These are phyloP conservation scores for Bothriochloa decipiens DNA, from an alignment of 176 grass and related monocot genomes.

Conservation along the genomic window DNA sequence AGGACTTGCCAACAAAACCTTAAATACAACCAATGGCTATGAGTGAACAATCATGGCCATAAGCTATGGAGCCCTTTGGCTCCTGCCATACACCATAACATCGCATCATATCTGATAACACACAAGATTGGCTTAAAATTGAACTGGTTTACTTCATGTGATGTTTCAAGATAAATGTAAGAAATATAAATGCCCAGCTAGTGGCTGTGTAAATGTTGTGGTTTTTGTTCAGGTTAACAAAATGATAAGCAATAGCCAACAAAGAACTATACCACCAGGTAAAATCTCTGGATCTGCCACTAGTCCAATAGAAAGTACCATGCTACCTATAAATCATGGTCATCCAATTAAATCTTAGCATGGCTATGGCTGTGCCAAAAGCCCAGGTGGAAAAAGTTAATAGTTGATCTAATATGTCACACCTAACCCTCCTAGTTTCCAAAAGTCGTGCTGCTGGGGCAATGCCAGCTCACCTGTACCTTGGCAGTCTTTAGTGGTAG, in stretches of 20 bases:
- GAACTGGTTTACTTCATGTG: slow-evolving; percentile 11
- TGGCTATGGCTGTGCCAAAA: slow-evolving; percentile 10
- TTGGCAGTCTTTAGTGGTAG: neutral
- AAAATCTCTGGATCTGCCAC: neutral
- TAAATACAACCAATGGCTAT: too few relatives aligned
- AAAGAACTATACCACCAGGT: neutral
- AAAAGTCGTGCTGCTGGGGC: neutral
- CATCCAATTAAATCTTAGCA: neutral
- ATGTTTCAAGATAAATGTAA: slow-evolving; percentile 18
- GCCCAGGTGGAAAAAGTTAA: slow-evolving; percentile 1
- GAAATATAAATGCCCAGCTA: slow-evolving; percentile 22
- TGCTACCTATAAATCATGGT: neutral
- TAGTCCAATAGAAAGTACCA: slow-evolving; percentile 25
- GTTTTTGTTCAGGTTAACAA: neutral
- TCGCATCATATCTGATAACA: neutral
- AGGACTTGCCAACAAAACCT: too few relatives aligned
- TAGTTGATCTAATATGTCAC: slow-evolving; percentile 11
- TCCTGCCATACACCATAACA: neutral
- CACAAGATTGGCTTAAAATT: slow-evolving; percentile 19
- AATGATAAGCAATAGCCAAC: neutral
- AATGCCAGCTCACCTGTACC: neutral
- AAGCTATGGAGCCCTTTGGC: neutral
- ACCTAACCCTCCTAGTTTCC: neutral
- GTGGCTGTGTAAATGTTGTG: neutral
- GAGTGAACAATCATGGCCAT: neutral